These are phyloP conservation scores for Evansstolkia leycettana DNA, from an alignment of 495 filamentous ascomycete species.

Conservation along the genomic window DNA sequence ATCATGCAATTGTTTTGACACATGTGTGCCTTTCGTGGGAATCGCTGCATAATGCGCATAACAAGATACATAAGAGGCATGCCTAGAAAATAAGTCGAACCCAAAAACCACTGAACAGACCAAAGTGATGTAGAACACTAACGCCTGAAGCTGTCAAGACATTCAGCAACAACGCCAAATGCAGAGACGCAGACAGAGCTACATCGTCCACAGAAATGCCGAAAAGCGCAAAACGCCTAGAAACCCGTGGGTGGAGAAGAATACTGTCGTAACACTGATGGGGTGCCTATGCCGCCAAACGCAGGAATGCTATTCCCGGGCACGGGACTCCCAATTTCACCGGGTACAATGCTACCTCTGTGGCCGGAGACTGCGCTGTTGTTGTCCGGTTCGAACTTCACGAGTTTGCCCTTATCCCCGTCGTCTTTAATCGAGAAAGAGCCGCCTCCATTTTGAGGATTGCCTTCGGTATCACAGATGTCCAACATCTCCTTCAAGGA, in stretches of 20 bases:
- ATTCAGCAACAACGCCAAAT: background rate
- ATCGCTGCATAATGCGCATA: constrained; percentile 2
- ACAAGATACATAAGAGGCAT: background rate
- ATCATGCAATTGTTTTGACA: constrained; percentile 2
- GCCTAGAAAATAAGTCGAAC: background rate
- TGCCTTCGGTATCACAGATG: constrained; percentile 86
- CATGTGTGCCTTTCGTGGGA: background rate
- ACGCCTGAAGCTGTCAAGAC: background rate
- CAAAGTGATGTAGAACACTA: constrained; percentile 2
- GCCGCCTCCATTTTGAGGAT: constrained; percentile 76
- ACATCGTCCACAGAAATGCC: no score
- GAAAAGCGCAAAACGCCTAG: constrained; percentile 7
- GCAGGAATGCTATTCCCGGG: constrained; percentile 29
- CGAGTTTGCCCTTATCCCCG: constrained; percentile 33
- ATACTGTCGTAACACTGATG: constrained; percentile 28
- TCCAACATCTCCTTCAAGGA: constrained; percentile 65
- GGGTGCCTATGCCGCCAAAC: constrained; percentile 27
- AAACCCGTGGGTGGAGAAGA: constrained; percentile 27
- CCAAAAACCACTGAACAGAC: background rate
- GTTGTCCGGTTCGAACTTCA: constrained; percentile 50
- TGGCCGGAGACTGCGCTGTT: constrained; percentile 27
- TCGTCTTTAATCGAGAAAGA: constrained; percentile 54
- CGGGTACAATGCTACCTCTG: constrained; percentile 31
- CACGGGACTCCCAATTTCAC: constrained; percentile 40
- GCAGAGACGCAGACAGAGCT: background rate